A percentile compares a stretch with the other conserved stretches of the same genome.
Conservation (phyloP, 2,329 filamentous ascomycete genomes). For the Hymenoscyphus salicellus region DNA sequence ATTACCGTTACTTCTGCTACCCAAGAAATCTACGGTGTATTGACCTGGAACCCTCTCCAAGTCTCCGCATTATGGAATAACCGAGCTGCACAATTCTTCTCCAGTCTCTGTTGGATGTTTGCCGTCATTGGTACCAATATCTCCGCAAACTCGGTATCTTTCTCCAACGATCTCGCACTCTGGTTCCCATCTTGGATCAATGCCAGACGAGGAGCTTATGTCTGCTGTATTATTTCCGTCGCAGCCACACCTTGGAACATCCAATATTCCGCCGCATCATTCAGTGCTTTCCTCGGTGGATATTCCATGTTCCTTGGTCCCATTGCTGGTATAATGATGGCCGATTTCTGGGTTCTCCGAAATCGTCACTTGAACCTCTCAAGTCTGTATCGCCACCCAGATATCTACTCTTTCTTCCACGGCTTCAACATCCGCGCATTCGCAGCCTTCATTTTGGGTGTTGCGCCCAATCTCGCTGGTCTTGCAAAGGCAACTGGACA, state of each 20-base stretch:
- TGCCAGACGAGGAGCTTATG: slow-evolving; percentile 44
- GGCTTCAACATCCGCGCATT: slow-evolving; percentile 26
- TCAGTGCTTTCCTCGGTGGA: slow-evolving; percentile 34
- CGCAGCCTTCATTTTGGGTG: slow-evolving; percentile 21
- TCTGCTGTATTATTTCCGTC: slow-evolving; percentile 44
- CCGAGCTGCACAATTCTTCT: slow-evolving; percentile 35
- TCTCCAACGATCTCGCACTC: slow-evolving; percentile 41
- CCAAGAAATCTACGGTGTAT: slow-evolving; percentile 30
- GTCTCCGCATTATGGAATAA: slow-evolving; percentile 29
- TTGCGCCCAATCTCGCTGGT: slow-evolving; percentile 24
- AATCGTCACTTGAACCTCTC: slow-evolving; percentile 34
- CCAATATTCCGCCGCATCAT: slow-evolving; percentile 33
- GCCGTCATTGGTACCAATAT: slow-evolving; percentile 40
- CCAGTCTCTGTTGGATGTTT: slow-evolving; percentile 30
- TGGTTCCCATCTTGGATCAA: slow-evolving; percentile 51
- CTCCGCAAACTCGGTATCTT: slow-evolving; percentile 39
- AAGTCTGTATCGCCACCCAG: slow-evolving; percentile 33
- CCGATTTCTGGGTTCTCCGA: slow-evolving; percentile 36
- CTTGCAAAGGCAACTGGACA: slow-evolving; percentile 25
- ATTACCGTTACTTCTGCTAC: slow-evolving; percentile 29
- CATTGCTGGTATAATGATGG: slow-evolving; percentile 40
- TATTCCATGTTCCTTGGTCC: slow-evolving; percentile 39
- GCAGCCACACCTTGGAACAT: slow-evolving; percentile 48
- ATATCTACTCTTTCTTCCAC: slow-evolving; percentile 26
- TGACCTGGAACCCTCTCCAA: slow-evolving; percentile 30